Evolutionary conservation across 306 rosid genomes (phyloP).

Genomic region (Malus asiatica): DNA sequence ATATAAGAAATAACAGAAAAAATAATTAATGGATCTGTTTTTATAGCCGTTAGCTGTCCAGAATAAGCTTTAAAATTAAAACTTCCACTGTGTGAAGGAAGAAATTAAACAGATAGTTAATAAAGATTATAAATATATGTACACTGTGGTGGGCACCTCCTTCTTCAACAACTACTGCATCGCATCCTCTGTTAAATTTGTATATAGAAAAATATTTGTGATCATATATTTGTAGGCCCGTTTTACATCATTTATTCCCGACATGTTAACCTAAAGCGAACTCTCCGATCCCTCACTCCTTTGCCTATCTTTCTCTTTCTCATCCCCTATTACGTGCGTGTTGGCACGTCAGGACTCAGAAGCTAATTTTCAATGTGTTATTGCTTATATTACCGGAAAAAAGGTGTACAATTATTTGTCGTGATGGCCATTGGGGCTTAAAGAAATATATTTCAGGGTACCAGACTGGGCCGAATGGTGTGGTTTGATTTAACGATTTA

Average conservation of each 20-base stretch:
- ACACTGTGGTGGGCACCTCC: background rate
- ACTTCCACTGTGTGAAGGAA: background rate
- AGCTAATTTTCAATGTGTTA: background rate
- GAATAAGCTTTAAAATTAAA: background rate
- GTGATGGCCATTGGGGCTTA: background rate
- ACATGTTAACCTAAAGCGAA: slow-evolving; percentile 10
- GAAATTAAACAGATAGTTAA: background rate
- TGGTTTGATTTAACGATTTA: background rate
- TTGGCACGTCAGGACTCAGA: background rate
- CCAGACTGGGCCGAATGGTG: background rate
- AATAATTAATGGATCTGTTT: background rate
- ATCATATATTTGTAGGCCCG: slow-evolving; percentile 14
- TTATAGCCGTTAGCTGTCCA: background rate
- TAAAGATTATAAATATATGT: background rate
- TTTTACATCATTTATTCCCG: slow-evolving; percentile 29
- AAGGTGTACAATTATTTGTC: background rate
- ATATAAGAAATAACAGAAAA: background rate
- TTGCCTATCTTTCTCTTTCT: background rate
- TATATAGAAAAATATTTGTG: slow-evolving; percentile 3
- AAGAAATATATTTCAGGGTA: background rate
- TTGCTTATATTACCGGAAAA: slow-evolving; percentile 7
- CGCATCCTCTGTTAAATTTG: background rate
- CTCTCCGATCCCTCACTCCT: background rate
- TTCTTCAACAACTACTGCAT: slow-evolving; percentile 4
- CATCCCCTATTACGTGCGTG: background rate